Evolutionary conservation across 257 asterid genomes (phyloP).

Genomic region (Salvia splendens): DNA sequence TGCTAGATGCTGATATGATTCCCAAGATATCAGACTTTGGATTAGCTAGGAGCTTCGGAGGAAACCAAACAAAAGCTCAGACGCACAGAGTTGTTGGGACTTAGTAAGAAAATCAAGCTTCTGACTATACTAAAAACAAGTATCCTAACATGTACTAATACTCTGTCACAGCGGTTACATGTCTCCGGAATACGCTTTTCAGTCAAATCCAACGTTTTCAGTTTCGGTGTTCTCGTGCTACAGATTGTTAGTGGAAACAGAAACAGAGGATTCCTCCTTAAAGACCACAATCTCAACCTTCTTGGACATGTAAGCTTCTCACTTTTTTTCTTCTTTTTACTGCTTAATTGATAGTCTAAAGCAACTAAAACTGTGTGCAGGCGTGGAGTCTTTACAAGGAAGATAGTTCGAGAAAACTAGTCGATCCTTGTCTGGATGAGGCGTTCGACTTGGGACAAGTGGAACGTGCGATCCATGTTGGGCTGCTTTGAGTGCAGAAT

Average conservation of each 20-base stretch:
- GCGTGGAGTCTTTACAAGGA: neutral
- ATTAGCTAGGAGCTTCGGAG: constrained; percentile 11
- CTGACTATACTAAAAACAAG: no score
- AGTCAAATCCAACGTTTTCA: constrained; percentile 26
- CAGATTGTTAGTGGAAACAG: constrained; percentile 27
- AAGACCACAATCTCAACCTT: constrained; percentile 25
- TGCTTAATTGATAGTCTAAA: no score
- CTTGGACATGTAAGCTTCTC: neutral
- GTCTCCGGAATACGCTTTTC: constrained; percentile 31
- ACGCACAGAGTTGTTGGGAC: constrained; percentile 23
- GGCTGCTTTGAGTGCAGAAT: neutral
- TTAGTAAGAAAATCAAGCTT: constrained; percentile 2
- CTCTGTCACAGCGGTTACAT: constrained; percentile 20
- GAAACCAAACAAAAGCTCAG: constrained; percentile 5
- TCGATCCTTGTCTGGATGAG: neutral
- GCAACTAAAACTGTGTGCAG: neutral
- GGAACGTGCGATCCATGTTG: neutral
- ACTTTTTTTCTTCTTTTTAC: no score
- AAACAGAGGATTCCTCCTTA: constrained; percentile 28
- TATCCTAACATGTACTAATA: no score
- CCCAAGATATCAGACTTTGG: constrained; percentile 22
- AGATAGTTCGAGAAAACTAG: neutral
- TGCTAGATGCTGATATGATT: constrained; percentile 18
- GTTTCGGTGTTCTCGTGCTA: constrained; percentile 27
- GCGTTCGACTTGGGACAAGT: neutral